Conservation (phyloP, 164 flowering plant species). For the Piper longum region DNA sequence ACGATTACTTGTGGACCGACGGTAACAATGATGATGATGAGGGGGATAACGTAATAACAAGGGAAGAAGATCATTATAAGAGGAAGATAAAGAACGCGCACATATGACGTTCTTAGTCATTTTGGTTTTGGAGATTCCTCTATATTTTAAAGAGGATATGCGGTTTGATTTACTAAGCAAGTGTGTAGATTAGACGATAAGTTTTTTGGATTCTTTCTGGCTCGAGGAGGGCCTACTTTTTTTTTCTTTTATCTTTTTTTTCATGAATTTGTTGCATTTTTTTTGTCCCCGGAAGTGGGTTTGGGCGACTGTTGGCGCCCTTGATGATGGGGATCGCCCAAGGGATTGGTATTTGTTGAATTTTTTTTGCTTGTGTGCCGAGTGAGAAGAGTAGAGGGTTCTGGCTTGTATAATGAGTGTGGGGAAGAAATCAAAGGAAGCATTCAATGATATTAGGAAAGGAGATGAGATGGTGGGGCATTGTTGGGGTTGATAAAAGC, state of each 20-base stretch:
- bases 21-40: constrained; percentile 27
- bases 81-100: background rate
- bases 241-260: constrained; percentile 8
- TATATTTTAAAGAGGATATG: constrained; percentile 27
- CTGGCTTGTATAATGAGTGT: constrained; percentile 21
- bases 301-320: constrained; percentile 27
- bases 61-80: constrained; percentile 6
- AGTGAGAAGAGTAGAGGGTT: constrained; percentile 7
- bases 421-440: constrained; percentile 33
- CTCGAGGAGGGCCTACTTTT: constrained; percentile 11
- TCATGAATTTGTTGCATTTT: background rate
- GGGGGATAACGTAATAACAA: background rate
- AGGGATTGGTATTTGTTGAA: constrained; percentile 38
- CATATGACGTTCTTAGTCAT: constrained; percentile 13
- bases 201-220: constrained; percentile 7
- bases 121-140: constrained; percentile 24
- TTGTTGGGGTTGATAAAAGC: constrained; percentile 1
- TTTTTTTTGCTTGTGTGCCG: constrained; percentile 10
- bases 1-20: constrained; percentile 37
- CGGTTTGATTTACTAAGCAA: constrained; percentile 21
- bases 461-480: background rate
- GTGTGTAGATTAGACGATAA: constrained; percentile 10
- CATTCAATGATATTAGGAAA: constrained; percentile 20
- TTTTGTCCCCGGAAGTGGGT: constrained; percentile 11
- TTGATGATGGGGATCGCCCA: constrained; percentile 34